phyloP scores from a whole-genome alignment of 148 eudicot genomes.

The Nyssa sinensis region DNA sequence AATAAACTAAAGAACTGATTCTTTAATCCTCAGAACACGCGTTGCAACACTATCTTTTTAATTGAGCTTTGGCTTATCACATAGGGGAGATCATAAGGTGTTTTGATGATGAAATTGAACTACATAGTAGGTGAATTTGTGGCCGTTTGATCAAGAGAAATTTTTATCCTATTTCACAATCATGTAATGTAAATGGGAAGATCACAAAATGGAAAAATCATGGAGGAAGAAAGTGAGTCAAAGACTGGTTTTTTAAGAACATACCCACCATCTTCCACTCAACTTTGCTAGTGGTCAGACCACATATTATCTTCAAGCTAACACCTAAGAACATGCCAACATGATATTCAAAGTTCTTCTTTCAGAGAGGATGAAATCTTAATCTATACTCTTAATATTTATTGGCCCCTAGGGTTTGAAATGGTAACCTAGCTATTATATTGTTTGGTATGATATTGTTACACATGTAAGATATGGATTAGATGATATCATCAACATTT shows the following conservation, averaged over 20 bases:
- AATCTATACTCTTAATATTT: too few relatives aligned
- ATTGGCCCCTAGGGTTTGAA: too few relatives aligned
- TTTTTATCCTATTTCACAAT: background rate
- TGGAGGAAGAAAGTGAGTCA: background rate
- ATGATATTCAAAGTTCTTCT: background rate
- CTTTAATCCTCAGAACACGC: slow-evolving; percentile 2
- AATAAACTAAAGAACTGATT: background rate
- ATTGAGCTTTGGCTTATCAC: background rate
- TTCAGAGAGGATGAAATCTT: background rate
- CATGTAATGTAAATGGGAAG: background rate
- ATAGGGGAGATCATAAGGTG: slow-evolving; percentile 2
- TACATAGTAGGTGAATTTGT: background rate
- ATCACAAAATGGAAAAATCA: background rate
- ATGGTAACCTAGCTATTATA: too few relatives aligned
- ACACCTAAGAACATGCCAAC: background rate
- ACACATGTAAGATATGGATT: too few relatives aligned
- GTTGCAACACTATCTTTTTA: background rate
- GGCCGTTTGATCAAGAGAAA: background rate
- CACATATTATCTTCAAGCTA: background rate
- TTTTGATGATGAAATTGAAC: slow-evolving; percentile 2
- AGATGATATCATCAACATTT: too few relatives aligned
- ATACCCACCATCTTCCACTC: background rate
- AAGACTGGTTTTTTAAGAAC: background rate
- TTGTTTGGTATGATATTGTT: too few relatives aligned
- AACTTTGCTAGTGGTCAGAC: slow-evolving; percentile 10